Base-by-base conservation (phyloP, 140 eudicot species). In the Anethum foeniculum region DNA sequence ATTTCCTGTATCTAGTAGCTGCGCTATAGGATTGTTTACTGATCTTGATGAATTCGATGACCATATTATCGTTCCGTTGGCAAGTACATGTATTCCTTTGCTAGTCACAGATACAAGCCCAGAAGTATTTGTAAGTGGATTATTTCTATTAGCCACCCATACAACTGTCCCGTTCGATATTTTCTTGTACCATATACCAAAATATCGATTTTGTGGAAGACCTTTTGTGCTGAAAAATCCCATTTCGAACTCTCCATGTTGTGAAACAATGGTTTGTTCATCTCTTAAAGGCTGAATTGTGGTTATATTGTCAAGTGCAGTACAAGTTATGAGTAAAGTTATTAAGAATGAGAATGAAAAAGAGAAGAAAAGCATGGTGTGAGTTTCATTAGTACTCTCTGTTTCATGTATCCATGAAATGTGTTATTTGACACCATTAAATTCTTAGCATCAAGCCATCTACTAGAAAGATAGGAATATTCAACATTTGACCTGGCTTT, bases 151-250 rank as follows among this genome's bases (percentile, higher is more conserved):
- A 62, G 71, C 71, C 1, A 62, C 71, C 71, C 71, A 62, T 25
- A 62, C 71, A 25, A 62, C 71, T 62, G 71, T 62, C 36, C 71
- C 71, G 18, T 9, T 62, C 0, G 71, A 62, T 25, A 62, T 62
- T 62, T 62, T 62, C 34, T 62, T 62, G 71, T 62, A 62, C 71
- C 71, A 25, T 62, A 62, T 62, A 62, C 71, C 71, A 62, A 62
- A 27, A 27, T 65, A 65, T 14, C 72, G 72, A 14, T 27, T 25
- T 3, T 12, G 0, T 3, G 72, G 39, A 28, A 2, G 18, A 28
- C 23, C 72, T 0, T 1, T 1, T 13, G 67, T 23, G 72, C 39
- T 65, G 39, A 65, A 65, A 28, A 65, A 65, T 13, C 72, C 72
- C 72, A 65, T 65, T 65, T 65, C 72, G 39, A 65, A 65, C 39